These are phyloP conservation scores for Cardamine resedifolia DNA, from an alignment of 345 rosid species.

Conservation along the genomic window DNA sequence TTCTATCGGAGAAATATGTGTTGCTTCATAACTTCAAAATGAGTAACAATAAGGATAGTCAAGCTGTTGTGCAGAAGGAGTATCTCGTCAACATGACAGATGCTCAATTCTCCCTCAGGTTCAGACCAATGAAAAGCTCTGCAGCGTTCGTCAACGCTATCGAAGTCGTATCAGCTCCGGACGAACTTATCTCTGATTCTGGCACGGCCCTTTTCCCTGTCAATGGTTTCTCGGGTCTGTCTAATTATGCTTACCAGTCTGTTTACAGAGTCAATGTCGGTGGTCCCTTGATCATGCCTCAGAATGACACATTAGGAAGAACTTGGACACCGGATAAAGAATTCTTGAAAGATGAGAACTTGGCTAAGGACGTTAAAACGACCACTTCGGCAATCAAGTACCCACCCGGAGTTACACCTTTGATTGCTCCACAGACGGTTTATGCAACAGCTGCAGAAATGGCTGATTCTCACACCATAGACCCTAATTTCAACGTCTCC, in stretches of 20 bases:
- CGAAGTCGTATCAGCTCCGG: conserved; percentile 77
- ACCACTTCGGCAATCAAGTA: conserved; percentile 52
- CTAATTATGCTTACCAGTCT: conserved; percentile 47
- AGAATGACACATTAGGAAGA: conserved; percentile 59
- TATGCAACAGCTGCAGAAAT: conserved; percentile 63
- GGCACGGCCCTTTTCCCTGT: conserved; percentile 62
- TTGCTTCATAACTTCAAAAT: conserved; percentile 61
- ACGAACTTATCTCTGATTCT: conserved; percentile 49
- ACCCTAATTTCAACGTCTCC: conserved; percentile 59
- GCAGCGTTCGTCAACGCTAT: conserved; percentile 72
- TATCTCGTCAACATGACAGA: conserved; percentile 58
- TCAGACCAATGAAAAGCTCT: conserved; percentile 53
- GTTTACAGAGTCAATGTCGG: conserved; percentile 75
- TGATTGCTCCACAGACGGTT: conserved; percentile 65
- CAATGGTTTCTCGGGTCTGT: conserved; percentile 43
- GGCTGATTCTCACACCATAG: conserved; percentile 48
- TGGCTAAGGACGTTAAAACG: conserved; percentile 42
- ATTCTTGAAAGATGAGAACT: conserved; percentile 46
- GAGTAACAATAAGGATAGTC: conserved; percentile 37
- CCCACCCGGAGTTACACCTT: conserved; percentile 47
- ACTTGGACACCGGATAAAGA: conserved; percentile 58
- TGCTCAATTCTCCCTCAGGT: conserved; percentile 49
- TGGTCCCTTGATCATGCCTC: conserved; percentile 58
- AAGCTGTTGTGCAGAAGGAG: conserved; percentile 51
- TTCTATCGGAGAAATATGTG: conserved; percentile 54